Evolutionary conservation across 2,329 filamentous ascomycete genomes (phyloP), one percentile per base, ranked within the genome.

Genomic region (Simplicillium sp.): DNA sequence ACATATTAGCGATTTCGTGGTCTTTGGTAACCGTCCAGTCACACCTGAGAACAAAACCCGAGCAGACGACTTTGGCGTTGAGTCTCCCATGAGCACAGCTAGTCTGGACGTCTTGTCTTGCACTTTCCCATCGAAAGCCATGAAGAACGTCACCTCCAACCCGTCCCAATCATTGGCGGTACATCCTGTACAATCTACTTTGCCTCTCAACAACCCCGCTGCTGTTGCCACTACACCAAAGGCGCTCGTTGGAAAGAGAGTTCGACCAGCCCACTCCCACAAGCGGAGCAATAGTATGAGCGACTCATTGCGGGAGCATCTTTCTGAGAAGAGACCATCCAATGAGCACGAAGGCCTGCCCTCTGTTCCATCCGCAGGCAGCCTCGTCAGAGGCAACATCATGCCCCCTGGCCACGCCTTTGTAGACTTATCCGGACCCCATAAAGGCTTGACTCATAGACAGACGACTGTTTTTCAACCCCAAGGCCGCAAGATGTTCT

Each of bases 271-370:
- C 9, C 71, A 75, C 46, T 59, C 67, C 3, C 88, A 95, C 61
- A 89, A 87, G 59, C 80, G 88, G 16, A 94, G 86, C 54, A 87
- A 82, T 38, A 96, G 89, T 57, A 82, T 92, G 51, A 86, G 84
- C 0, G 87, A 96, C 61, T 90, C 89, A 1, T 60, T 90, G 39
- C 71, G 87, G 50, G 85, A 92, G 60, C 81, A 65, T 62, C 76
- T 59, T 16, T 59, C 61, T 6, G 73, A 76, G 36, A 73, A 67
- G 44, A 55, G 68, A 4, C 56, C 70, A 2, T 67, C 68, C 46
- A 75, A 73, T 46, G 74, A 74, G 16, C 65, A 70, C 3, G 76
- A 80, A 43, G 62, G 81, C 13, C 60, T 80, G 12, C 70, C 82
- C 47, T 71, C 80, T 9, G 67, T 81, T 16, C 78, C 83, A 11